phyloP scores from a whole-genome alignment of 2,329 filamentous ascomycete genomes.

The Colletotrichum coccodes region DNA sequence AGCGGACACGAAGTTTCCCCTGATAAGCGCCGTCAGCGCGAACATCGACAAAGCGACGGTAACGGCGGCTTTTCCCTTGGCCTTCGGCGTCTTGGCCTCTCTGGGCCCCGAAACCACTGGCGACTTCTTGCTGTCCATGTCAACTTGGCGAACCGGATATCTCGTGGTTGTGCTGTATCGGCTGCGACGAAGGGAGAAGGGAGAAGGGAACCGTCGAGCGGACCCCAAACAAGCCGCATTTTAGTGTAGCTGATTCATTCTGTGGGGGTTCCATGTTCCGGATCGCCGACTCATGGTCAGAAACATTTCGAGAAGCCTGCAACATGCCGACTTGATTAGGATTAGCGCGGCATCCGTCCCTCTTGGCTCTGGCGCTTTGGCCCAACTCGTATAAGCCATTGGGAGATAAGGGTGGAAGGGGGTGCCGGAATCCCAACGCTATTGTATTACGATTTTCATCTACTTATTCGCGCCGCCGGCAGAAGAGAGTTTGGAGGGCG shows the following conservation, averaged over 20 bases:
- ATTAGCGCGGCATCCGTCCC: slow-evolving; percentile 8
- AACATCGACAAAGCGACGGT: slow-evolving; percentile 12
- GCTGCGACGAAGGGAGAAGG: not conserved
- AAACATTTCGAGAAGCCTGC: not conserved
- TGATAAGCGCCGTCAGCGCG: slow-evolving; percentile 18
- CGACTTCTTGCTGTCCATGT: slow-evolving; percentile 8
- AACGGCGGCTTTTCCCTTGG: not conserved
- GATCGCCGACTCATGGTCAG: slow-evolving; percentile 23
- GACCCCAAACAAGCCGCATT: not conserved
- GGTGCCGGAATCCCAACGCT: not conserved
- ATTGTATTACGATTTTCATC: slow-evolving; percentile 14
- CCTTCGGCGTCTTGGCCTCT: not conserved
- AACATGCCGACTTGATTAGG: slow-evolving; percentile 17
- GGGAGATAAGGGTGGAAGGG: slow-evolving; percentile 15
- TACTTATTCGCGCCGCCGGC: not conserved
- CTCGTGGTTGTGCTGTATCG: not conserved
- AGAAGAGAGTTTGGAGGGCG: slow-evolving; percentile 7
- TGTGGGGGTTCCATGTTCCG: slow-evolving; percentile 1
- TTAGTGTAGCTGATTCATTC: slow-evolving; percentile 8
- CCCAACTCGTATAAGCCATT: slow-evolving; percentile 8
- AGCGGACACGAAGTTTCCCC: not conserved
- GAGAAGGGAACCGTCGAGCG: not conserved
- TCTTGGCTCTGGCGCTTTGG: not conserved
- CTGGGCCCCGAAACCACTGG: not conserved
- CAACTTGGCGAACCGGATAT: not conserved